phyloP scores from a whole-genome alignment of 805 yeast species.

The Cyberlindnera mrakii region DNA sequence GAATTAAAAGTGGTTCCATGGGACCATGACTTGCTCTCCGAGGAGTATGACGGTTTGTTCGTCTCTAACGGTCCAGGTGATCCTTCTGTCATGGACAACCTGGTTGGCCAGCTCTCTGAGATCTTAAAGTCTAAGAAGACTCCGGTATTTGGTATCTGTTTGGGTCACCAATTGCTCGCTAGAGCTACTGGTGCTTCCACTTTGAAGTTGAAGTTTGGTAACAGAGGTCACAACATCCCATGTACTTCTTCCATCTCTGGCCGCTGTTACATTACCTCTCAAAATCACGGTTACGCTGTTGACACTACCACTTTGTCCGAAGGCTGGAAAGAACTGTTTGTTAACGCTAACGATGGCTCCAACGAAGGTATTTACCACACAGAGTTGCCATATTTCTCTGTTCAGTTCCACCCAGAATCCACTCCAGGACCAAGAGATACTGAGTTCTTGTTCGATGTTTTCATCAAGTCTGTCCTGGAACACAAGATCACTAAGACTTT shows the following conservation, averaged over 20 bases:
- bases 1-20: constrained; percentile 94
- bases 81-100: constrained; percentile 75
- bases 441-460: constrained; percentile 92
- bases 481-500: constrained; percentile 47
- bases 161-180: constrained; percentile 95
- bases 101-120: constrained; percentile 52
- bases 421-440: constrained; percentile 99
- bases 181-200: constrained; percentile 95
- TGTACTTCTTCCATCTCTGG: constrained; percentile 87
- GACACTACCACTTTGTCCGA: constrained; percentile 65
- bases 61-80: constrained; percentile 99
- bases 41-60: constrained; percentile 90
- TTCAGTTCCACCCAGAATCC: constrained; percentile 98
- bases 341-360: constrained; percentile 93
- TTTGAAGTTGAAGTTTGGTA: constrained; percentile 89
- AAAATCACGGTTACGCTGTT: constrained; percentile 98
- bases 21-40: constrained; percentile 78
- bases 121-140: constrained; percentile 63
- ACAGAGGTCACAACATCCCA: constrained; percentile 98
- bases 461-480: constrained; percentile 71
- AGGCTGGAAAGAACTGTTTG: constrained; percentile 93
- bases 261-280: constrained; percentile 96
- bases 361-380: constrained; percentile 97
- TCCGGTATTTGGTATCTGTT: constrained; percentile 96
- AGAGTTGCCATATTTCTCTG: constrained; percentile 87